Base-by-base conservation (phyloP, 2,329 filamentous ascomycete species). In the Xylaria sp. region DNA sequence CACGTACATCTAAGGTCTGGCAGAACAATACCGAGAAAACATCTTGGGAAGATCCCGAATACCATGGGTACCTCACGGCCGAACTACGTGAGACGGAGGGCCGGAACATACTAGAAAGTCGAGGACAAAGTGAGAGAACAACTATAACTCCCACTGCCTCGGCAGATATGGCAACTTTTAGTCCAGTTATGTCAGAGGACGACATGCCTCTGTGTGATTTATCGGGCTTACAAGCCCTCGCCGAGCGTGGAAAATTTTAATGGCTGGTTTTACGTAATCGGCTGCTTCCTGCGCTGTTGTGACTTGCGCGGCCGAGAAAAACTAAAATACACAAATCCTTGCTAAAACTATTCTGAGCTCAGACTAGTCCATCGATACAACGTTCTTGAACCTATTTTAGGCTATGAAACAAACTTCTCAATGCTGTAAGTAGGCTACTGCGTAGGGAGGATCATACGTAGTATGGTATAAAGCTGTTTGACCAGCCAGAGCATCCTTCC, bases 201-300 rank as follows among this genome's bases (percentile, higher is more conserved):
- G 71, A 72, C 15, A 71, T 71, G 45, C 60, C 72, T 7, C 61
- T 66, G n/a, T 73, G 49, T 42, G 73, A 75, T 64, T 67, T 74
- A 25, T 70, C 71, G 2, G 71, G 72, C 3, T 54, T 72, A 44
- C 71, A 75, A 59, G 71, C 71, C 27, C 69, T 74, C 29, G 67
- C 71, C 61, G 55, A 63, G 44, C 50, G 63, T 20, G 56, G 69
- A 20, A 68, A 63, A 44, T 44, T 67, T 10, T 55, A 58, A 7
- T 20, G 17, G 59, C 2, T 56, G 47, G 2, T 60, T n/a, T 29
- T 2, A 50, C 20, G 55, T 39, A 15, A 36, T n/a, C n/a, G 36
- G 29, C 39, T 51, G n/a, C 29, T 9, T 44, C 11, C 2, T 6
- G 44, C 5, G 27, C 11, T 15, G 27, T 45, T 15, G 53, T 38